Evolutionary conservation across 1,284 basidiomycete genomes (phyloP).

Genomic region (Trametes hirsuta): DNA sequence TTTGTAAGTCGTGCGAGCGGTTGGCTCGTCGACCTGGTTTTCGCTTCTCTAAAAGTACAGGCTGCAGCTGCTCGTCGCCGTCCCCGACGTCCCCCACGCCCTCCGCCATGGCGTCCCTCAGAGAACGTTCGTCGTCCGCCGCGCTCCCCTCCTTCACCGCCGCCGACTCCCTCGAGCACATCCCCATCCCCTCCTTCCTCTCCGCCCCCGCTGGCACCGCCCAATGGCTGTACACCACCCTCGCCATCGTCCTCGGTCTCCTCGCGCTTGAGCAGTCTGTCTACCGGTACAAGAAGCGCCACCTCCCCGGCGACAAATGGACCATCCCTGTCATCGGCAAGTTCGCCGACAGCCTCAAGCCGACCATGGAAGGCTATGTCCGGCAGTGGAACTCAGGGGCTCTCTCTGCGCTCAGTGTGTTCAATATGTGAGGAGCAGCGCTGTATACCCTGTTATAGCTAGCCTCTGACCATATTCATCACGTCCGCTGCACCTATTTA

Average conservation of each 20-base stretch:
- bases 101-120: constrained; percentile 31
- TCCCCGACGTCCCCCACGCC: constrained; percentile 10
- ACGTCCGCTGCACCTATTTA: neutral
- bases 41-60: neutral
- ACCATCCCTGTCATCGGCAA: constrained; percentile 95
- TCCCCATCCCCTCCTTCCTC: constrained; percentile 51
- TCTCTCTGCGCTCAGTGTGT: constrained; percentile 87
- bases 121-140: constrained; percentile 41
- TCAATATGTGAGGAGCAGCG: constrained; percentile 80
- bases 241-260: constrained; percentile 63
- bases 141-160: constrained; percentile 48
- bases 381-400: constrained; percentile 87
- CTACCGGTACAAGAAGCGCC: constrained; percentile 85
- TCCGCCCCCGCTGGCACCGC: constrained; percentile 40
- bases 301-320: constrained; percentile 87
- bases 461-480: constrained; percentile 18
- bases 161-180: constrained; percentile 42
- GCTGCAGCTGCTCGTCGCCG: neutral
- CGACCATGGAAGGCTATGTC: constrained; percentile 89
- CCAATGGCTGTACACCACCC: constrained; percentile 69
- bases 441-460: constrained; percentile 14
- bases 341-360: constrained; percentile 88
- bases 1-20: constrained; percentile 5
- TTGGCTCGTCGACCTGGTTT: neutral
- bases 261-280: constrained; percentile 82